phyloP scores from a whole-genome alignment of 2,329 filamentous ascomycete species.

The Pseudopithomyces chartarum region DNA sequence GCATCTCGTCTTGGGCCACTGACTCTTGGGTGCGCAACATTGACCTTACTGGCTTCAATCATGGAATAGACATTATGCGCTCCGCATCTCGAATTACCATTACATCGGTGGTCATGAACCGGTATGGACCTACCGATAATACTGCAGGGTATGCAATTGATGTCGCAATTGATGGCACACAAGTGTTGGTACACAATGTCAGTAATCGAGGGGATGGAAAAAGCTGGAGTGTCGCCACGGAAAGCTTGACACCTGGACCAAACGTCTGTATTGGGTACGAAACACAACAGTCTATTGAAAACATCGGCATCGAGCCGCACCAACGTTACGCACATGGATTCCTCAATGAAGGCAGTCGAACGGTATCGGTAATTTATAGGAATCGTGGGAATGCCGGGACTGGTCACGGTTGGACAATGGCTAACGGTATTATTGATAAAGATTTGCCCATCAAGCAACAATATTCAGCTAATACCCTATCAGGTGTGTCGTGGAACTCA shows the following conservation, averaged over 20 bases:
- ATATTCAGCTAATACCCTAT: not conserved
- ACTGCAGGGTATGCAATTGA: slow-evolving; percentile 14
- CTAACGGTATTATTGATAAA: slow-evolving; percentile 4
- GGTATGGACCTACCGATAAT: slow-evolving; percentile 9
- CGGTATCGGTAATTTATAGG: slow-evolving; percentile 3
- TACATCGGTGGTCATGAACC: slow-evolving; percentile 12
- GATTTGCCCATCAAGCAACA: not conserved
- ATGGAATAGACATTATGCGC: slow-evolving; percentile 4
- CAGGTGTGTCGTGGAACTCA: slow-evolving; percentile 14
- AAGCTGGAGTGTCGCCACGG: slow-evolving; percentile 13
- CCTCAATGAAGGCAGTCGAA: slow-evolving; percentile 10
- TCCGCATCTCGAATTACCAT: slow-evolving; percentile 12
- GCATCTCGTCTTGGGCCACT: slow-evolving; percentile 9
- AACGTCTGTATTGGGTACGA: slow-evolving; percentile 11
- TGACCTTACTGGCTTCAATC: slow-evolving; percentile 15
- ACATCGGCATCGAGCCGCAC: slow-evolving; percentile 14
- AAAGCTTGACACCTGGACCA: slow-evolving; percentile 10
- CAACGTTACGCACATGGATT: slow-evolving; percentile 14
- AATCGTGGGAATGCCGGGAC: slow-evolving; percentile 10
- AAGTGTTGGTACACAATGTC: slow-evolving; percentile 12
- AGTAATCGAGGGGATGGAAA: slow-evolving; percentile 6
- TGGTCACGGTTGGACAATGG: slow-evolving; percentile 15
- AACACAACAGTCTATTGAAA: slow-evolving; percentile 9
- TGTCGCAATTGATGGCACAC: slow-evolving; percentile 9
- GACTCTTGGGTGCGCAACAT: slow-evolving; percentile 16